Evolutionary conservation across 768 basidiomycete genomes (phyloP), one percentile per base, ranked within the genome.

Genomic region (Pleurotus pulmonarius): DNA sequence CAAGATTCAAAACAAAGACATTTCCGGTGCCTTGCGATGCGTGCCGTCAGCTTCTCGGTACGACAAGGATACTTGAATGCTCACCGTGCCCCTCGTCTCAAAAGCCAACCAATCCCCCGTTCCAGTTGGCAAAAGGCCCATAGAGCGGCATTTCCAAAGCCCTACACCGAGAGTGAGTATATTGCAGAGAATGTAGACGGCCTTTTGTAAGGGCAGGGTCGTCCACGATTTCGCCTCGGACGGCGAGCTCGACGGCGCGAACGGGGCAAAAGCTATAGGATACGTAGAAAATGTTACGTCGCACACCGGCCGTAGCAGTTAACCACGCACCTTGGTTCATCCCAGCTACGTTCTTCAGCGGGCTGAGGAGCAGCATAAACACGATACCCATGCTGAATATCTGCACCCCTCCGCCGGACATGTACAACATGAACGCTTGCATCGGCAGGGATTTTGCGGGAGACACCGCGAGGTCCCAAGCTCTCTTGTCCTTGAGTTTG

Each of bases 351-450:
- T 92, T 94, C 70, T 88, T 92, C 73, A 96, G 86, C 0, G 95
- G 95, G 8, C 83, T 81, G 57, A 92, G 75, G 57, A 98, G 80
- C 11, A 98, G 80, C 92, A 95, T 94, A 66, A 93, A 88, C 18
- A 98, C 89, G 69, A 94, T 95, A 34, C 95, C 94, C 77, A 98
- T 92, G 72, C 93, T 95, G 70, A 98, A 97, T 43, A 98, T 88
- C 71, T 98, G 95, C 12, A 98, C 89, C 49, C 93, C 92, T 11
- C 92, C 88, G 37, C 95, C 95, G 18, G 94, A 95, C 90, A 98
- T 96, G 82, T 98, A 98, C 34, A 98, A 79, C 95, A 98, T 98
- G 74, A 98, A 90, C 4, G 88, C 93, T 66, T 98, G 94, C 95
- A 97, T 97, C 3, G 94, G 94, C 24, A 98, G 79, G 12, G 86